Conservation (phyloP, 805 yeast genomes). For the Candida xyloterini region DNA sequence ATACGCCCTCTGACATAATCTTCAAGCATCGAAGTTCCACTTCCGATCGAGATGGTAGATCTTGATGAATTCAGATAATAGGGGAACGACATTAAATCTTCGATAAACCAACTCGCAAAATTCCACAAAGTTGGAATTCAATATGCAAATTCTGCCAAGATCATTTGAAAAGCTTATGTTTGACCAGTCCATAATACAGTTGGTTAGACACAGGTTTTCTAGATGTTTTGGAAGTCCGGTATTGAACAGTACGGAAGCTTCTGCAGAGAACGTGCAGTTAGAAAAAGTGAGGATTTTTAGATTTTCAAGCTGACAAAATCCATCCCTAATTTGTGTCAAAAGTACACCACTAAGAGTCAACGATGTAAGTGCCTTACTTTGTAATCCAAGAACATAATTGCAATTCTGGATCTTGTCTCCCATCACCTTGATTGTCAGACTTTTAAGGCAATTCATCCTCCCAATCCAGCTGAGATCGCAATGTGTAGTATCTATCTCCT, state of each 20-base stretch:
- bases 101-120: conserved; percentile 1
- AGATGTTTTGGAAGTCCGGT: conserved; percentile 14
- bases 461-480: conserved; percentile 15
- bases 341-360: conserved; percentile 14
- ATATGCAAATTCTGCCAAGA: conserved; percentile 14
- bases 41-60: conserved; percentile 16
- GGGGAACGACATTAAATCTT: conserved; percentile 12
- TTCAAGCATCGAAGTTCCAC: neutral
- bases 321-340: conserved; percentile 5
- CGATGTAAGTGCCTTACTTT: conserved; percentile 7
- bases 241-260: conserved; percentile 8
- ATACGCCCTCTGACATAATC: neutral
- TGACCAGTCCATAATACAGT: conserved; percentile 13
- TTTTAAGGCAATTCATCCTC: conserved; percentile 12
- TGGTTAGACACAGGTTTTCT: conserved; percentile 15
- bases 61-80: conserved; percentile 19
- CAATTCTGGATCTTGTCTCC: conserved; percentile 13
- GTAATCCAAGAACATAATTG: conserved; percentile 12
- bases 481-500: conserved; percentile 9
- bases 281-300: conserved; percentile 16
- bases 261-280: conserved; percentile 11
- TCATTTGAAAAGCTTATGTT: conserved; percentile 7
- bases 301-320: conserved; percentile 8
- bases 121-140: conserved; percentile 10
- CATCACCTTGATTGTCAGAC: conserved; percentile 15